Base-by-base conservation (phyloP, 768 basidiomycete genomes). In the Ephemerocybe angulata region DNA sequence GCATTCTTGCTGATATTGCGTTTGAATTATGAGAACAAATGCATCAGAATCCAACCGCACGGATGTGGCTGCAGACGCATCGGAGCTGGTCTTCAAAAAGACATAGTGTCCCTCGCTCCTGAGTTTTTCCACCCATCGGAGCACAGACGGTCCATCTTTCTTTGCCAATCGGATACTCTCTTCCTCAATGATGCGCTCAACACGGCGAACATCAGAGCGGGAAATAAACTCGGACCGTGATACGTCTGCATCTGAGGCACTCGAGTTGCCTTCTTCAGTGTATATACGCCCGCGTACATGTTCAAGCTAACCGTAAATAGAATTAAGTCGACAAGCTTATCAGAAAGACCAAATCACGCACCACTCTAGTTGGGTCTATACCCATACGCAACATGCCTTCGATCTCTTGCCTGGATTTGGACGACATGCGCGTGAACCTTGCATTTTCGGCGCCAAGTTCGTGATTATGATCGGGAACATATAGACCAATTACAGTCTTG, bases 11-110 rank as follows among this genome's bases (percentile, higher is more conserved):
- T 60, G 58, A 17, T 43, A 60, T 15, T 33, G 13, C 15, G 52
- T 60, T 48, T 57, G 59, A 28, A 60, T 60, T 7, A 60, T 57
- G 12, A 60, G 35, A 22, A 52, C 6, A 27, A 60, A 60, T 1
- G 49, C n/a, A 47, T 54, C 28, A 8, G 2, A 13, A 4, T 35
- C 53, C 1, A 60, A 21, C n/a, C n/a, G n/a, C 25, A 25, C 30
- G 5, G 59, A 57, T 1, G 37, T 43, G n/a, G 41, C 0, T n/a
- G 60, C 57, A 0, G 37, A 22, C 12, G 33, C 10, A 40, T 52
- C 35, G 11, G 31, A 25, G n/a, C 29, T 22, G 1, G 53, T n/a
- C 33, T 60, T 60, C 27, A 60, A 41, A 24, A 30, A 38, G 17
- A 60, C 52, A 48, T 44, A 46, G n/a, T 44, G 33, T 10, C 53